These are phyloP conservation scores for Bipolaris bicolor DNA, from an alignment of 2,329 filamentous ascomycete species.

Conservation along the genomic window DNA sequence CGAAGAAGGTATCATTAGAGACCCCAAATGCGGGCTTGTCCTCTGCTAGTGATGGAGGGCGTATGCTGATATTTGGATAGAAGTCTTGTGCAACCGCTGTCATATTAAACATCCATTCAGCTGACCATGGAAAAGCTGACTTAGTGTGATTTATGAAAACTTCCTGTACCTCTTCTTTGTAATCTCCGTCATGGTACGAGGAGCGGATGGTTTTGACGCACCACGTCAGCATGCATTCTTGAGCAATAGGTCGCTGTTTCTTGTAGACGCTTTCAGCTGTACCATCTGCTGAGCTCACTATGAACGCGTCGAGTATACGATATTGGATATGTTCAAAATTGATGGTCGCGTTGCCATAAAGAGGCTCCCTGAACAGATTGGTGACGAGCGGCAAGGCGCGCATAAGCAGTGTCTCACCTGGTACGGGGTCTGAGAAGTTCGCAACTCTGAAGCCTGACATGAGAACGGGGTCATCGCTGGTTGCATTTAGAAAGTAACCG, in stretches of 20 bases:
- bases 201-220: constrained; percentile 34
- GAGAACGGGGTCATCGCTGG: constrained; percentile 17
- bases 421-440: not conserved
- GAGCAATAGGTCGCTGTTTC: constrained; percentile 15
- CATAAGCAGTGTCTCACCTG: constrained; percentile 21
- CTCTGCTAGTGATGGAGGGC: not conserved
- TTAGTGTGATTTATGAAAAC: constrained; percentile 6
- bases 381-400: constrained; percentile 24
- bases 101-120: too few species aligned
- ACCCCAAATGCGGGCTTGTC: constrained; percentile 11
- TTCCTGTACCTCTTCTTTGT: constrained; percentile 22
- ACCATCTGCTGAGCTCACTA: constrained; percentile 18
- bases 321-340: constrained; percentile 23
- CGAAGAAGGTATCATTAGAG: constrained; percentile 3
- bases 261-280: constrained; percentile 15
- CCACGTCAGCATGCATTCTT: constrained; percentile 34
- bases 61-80: constrained; percentile 11
- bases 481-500: constrained; percentile 35
- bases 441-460: constrained; percentile 27
- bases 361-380: not conserved
- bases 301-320: constrained; percentile 18
- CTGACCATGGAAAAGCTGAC: constrained; percentile 7
- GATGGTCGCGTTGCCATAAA: constrained; percentile 26
- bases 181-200: constrained; percentile 17
- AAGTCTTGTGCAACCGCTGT: too few species aligned